Percentiles rank a stretch among this genome's conserved stretches.
These are phyloP conservation scores for Omphalotus guepiniiformis DNA, from an alignment of 768 basidiomycete species.

Conservation along the genomic window DNA sequence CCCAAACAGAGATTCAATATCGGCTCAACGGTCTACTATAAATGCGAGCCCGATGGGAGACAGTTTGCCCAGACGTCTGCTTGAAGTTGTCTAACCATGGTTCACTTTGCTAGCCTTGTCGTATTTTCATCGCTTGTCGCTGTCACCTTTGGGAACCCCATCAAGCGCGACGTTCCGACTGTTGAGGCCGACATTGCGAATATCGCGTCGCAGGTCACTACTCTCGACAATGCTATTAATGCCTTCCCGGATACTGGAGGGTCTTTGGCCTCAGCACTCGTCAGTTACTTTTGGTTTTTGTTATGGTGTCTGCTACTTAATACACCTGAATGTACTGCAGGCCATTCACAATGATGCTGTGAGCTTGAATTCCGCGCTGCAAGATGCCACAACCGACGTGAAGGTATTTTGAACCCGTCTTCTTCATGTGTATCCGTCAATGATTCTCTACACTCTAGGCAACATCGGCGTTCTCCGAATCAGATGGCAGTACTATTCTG, in stretches of 20 bases:
- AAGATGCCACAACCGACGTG: conserved; percentile 22
- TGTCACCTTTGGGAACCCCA: conserved; percentile 13
- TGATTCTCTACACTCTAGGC: conserved; percentile 9
- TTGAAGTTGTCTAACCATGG: neutral
- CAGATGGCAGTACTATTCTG: conserved; percentile 23
- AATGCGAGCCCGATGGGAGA: neutral
- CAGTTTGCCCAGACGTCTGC: neutral
- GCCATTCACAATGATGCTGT: conserved; percentile 22
- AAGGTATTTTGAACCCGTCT: conserved; percentile 15
- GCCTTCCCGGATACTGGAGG: conserved; percentile 22
- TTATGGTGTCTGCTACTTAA: neutral
- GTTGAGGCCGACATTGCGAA: conserved; percentile 26
- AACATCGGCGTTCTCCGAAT: conserved; percentile 20
- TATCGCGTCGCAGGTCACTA: conserved; percentile 23
- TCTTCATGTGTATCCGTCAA: neutral
- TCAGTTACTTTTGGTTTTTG: neutral
- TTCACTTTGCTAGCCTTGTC: conserved; percentile 9
- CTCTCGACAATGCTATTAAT: conserved; percentile 26
- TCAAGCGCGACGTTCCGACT: conserved; percentile 21
- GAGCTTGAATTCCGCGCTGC: conserved; percentile 17
- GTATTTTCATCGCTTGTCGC: conserved; percentile 23
- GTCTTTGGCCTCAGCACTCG: conserved; percentile 3
- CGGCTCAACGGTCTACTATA: neutral
- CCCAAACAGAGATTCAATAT: no score
- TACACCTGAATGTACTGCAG: conserved; percentile 11